A percentile compares a stretch with the other conserved stretches of the same genome.
These are phyloP conservation scores for Neurospora sp. DNA, from an alignment of 495 filamentous ascomycete species.

Conservation along the genomic window DNA sequence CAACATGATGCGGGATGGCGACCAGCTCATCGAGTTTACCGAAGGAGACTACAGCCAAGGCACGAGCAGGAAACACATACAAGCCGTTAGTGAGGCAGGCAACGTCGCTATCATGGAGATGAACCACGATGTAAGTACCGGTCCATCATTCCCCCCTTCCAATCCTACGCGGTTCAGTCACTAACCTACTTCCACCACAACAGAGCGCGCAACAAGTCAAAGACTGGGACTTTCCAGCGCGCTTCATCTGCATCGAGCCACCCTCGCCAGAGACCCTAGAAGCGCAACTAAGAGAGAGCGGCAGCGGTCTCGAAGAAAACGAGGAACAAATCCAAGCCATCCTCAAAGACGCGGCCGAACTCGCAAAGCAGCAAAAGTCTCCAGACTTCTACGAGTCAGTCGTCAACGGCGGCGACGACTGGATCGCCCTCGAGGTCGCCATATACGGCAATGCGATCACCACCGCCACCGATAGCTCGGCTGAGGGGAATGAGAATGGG, in stretches of 20 bases:
- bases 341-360: constrained; percentile 51
- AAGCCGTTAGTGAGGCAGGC: constrained; percentile 34
- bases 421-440: constrained; percentile 23
- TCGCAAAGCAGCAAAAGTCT: constrained; percentile 55
- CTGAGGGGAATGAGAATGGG: neutral
- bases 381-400: constrained; percentile 55
- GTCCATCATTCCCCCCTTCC: neutral
- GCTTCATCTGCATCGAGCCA: constrained; percentile 64
- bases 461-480: neutral
- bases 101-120: constrained; percentile 49
- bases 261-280: constrained; percentile 55
- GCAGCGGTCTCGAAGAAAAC: constrained; percentile 28
- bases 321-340: constrained; percentile 54
- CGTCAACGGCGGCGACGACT: constrained; percentile 60
- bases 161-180: neutral
- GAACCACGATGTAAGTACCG: constrained; percentile 33
- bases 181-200: constrained; percentile 3
- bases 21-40: constrained; percentile 39
- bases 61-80: constrained; percentile 34
- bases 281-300: constrained; percentile 44
- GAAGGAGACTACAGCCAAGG: constrained; percentile 33
- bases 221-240: constrained; percentile 55
- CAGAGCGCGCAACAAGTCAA: constrained; percentile 68
- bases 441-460: neutral
- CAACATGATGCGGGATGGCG: constrained; percentile 41